Conservation (phyloP, 192 early-diverging fungal species). For the Piromyces finnis region DNA sequence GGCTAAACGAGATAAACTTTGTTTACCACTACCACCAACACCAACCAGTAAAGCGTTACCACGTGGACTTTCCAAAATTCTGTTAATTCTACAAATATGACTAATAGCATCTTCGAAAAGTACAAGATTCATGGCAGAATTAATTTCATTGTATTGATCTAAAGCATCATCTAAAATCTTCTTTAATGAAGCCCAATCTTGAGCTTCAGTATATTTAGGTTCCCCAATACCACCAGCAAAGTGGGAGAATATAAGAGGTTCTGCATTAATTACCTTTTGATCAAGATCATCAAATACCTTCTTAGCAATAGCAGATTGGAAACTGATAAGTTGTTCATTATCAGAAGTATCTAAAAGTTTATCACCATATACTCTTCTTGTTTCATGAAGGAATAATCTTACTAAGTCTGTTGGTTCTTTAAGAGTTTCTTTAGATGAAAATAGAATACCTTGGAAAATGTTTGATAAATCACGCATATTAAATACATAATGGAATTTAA, state of each 20-base stretch:
- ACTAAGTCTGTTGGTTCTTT: conserved; percentile 35
- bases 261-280: conserved; percentile 23
- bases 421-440: conserved; percentile 34
- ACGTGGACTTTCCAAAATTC: conserved; percentile 37
- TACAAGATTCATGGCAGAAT: conserved; percentile 43
- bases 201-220: conserved; percentile 34
- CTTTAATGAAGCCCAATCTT: conserved; percentile 31
- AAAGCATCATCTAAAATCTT: conserved; percentile 38
- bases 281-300: conserved; percentile 46
- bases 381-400: conserved; percentile 36
- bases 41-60: conserved; percentile 44
- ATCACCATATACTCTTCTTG: conserved; percentile 34
- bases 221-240: conserved; percentile 38
- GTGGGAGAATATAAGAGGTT: conserved; percentile 38
- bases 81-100: conserved; percentile 43
- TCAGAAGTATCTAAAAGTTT: conserved; percentile 34
- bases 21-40: conserved; percentile 44
- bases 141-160: conserved; percentile 39
- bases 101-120: conserved; percentile 49
- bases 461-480: conserved; percentile 39
- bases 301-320: conserved; percentile 34
- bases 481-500: conserved; percentile 52
- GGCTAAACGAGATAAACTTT: conserved; percentile 34
- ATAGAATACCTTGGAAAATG: conserved; percentile 44
- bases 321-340: conserved; percentile 19